A percentile compares a stretch with the other conserved stretches of the same genome.
Evolutionary conservation across 2,329 filamentous ascomycete species (phyloP).

Genomic region (Verticillium nubilum): DNA sequence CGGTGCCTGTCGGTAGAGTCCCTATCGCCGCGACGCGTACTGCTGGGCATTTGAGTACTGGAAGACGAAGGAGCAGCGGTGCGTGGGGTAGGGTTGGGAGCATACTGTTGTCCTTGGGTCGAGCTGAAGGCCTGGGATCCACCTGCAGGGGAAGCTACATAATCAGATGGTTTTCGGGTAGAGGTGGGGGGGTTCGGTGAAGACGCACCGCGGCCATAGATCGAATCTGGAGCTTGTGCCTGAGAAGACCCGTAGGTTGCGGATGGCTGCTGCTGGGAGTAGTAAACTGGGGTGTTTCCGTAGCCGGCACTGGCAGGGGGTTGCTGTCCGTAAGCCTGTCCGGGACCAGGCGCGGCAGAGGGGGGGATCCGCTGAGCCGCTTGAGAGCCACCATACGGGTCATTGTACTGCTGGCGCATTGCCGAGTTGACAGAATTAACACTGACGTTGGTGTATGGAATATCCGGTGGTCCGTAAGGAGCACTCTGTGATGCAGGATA

Average conservation of each 20-base stretch:
- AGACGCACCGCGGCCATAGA: conserved; percentile 58
- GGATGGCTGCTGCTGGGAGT: conserved; percentile 7
- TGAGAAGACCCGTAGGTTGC: conserved; percentile 2
- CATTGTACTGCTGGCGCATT: conserved; percentile 1
- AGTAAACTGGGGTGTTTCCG: conserved; percentile 19
- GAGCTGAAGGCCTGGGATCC: conserved; percentile 24
- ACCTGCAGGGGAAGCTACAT: conserved; percentile 48
- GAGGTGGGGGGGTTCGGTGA: conserved; percentile 8
- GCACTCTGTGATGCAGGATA: conserved; percentile 11
- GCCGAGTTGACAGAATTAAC: background rate
- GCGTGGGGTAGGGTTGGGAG: conserved; percentile 35
- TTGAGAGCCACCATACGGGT: conserved; percentile 8
- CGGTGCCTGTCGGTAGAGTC: conserved; percentile 34
- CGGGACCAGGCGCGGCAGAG: conserved; percentile 8
- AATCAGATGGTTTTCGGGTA: conserved; percentile 31
- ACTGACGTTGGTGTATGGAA: conserved; percentile 8
- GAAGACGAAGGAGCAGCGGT: conserved; percentile 27
- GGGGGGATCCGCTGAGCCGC: conserved; percentile 7
- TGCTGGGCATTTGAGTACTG: conserved; percentile 31
- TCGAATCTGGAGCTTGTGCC: conserved; percentile 43
- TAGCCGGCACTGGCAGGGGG: conserved; percentile 7
- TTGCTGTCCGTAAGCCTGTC: conserved; percentile 11
- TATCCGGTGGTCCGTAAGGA: conserved; percentile 7
- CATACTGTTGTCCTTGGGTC: conserved; percentile 46
- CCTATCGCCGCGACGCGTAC: conserved; percentile 31